These are phyloP conservation scores for Botrytis cinerea DNA, from an alignment of 2,329 filamentous ascomycete genomes.

Conservation along the genomic window DNA sequence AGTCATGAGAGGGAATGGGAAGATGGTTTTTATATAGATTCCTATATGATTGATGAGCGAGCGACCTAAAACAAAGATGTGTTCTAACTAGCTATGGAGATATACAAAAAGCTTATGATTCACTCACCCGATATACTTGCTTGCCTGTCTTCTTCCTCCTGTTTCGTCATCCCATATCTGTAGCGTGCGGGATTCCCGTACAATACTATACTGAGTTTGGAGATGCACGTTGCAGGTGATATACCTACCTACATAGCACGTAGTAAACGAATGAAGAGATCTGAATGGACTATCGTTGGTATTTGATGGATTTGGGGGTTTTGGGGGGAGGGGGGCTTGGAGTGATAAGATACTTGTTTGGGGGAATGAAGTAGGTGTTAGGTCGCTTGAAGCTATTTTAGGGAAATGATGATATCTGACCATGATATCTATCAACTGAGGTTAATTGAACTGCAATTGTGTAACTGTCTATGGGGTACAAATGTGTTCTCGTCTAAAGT, in stretches of 20 bases:
- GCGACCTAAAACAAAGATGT: background rate
- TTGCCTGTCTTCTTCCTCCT: too few species aligned
- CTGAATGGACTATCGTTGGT: background rate
- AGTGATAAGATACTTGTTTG: background rate
- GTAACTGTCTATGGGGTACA: background rate
- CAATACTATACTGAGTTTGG: background rate
- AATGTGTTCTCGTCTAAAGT: background rate
- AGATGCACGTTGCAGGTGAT: background rate
- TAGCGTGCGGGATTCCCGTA: background rate
- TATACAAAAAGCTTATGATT: background rate
- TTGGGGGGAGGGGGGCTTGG: background rate
- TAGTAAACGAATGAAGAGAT: background rate
- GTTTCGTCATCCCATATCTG: accelerated
- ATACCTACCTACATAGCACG: background rate
- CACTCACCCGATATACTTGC: background rate
- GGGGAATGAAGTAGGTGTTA: background rate
- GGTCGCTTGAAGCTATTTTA: background rate
- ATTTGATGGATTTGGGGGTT: background rate
- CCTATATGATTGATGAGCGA: background rate
- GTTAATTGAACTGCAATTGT: background rate
- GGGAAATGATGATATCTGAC: background rate
- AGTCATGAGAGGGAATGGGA: background rate
- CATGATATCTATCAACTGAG: background rate
- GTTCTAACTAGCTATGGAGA: background rate
- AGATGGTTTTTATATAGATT: background rate